phyloP scores from a whole-genome alignment of 352 stramenopile genomes.

The Pythium brassicae region DNA sequence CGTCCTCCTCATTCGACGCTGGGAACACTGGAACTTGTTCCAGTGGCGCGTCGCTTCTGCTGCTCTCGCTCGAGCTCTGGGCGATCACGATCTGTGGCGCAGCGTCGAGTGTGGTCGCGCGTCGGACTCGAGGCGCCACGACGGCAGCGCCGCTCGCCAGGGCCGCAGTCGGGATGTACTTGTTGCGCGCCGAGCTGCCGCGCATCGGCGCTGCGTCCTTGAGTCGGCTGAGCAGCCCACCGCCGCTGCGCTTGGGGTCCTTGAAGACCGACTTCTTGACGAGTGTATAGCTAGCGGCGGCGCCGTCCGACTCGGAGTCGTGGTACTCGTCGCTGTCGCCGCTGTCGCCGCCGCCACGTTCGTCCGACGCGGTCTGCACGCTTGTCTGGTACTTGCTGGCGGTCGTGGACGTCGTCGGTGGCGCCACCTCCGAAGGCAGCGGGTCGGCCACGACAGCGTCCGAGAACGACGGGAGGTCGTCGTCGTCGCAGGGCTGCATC shows the following conservation, averaged over 20 bases:
- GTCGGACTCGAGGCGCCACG: not conserved
- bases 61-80: not conserved
- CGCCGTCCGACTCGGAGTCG: constrained; percentile 15
- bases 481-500: constrained; percentile 12
- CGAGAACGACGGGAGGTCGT: not conserved
- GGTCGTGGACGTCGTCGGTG: not conserved
- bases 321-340: constrained; percentile 16
- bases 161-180: constrained; percentile 15
- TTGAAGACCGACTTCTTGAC: constrained; percentile 76
- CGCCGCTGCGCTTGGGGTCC: constrained; percentile 19
- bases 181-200: constrained; percentile 14
- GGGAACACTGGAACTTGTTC: not conserved
- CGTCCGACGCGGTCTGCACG: not conserved
- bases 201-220: constrained; percentile 14
- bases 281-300: constrained; percentile 21
- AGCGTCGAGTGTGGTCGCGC: not conserved
- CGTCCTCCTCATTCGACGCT: not conserved
- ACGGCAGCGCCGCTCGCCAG: not conserved
- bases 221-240: constrained; percentile 25
- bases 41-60: not conserved
- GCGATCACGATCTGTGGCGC: constrained; percentile 13
- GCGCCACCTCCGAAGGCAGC: not conserved
- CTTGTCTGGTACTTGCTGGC: constrained; percentile 3
- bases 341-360: not conserved
- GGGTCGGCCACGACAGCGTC: not conserved